Conservation (phyloP, 2,329 filamentous ascomycete genomes). For the Fusarium agapanthi region DNA sequence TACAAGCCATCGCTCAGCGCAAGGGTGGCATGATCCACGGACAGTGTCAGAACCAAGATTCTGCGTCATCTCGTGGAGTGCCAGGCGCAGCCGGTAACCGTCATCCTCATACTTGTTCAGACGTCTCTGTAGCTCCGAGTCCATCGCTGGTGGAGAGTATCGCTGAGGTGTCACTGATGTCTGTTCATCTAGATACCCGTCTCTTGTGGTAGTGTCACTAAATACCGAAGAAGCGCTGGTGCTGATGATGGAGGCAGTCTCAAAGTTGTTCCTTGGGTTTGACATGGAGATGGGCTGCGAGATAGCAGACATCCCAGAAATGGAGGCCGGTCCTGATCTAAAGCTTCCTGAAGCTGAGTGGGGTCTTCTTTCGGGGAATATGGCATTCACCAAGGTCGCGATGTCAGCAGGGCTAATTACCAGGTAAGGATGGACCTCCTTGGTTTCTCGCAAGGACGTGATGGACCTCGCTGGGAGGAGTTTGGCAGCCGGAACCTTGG, state of each 20-base stretch:
- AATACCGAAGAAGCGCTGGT: constrained; percentile 77
- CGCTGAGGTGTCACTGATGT: constrained; percentile 59
- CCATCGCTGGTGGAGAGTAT: constrained; percentile 62
- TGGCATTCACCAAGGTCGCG: constrained; percentile 79
- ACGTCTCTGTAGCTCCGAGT: constrained; percentile 54
- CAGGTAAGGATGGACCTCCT: constrained; percentile 80
- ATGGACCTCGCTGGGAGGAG: constrained; percentile 76
- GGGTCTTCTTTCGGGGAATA: constrained; percentile 80
- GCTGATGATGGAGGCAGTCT: constrained; percentile 76
- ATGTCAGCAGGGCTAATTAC: constrained; percentile 83
- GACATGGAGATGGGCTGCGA: constrained; percentile 74
- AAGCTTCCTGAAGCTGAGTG: constrained; percentile 69
- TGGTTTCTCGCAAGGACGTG: constrained; percentile 77
- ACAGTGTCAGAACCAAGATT: constrained; percentile 70
- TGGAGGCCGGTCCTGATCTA: constrained; percentile 73
- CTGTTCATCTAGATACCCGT: constrained; percentile 68
- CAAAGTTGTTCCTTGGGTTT: constrained; percentile 64
- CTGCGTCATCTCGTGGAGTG: constrained; percentile 76
- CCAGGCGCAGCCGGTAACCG: constrained; percentile 70
- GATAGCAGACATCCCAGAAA: constrained; percentile 72
- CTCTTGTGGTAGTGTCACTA: constrained; percentile 75
- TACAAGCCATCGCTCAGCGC: constrained; percentile 83
- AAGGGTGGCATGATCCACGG: constrained; percentile 77
- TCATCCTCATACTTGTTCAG: constrained; percentile 69
- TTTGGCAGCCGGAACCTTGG: constrained; percentile 61